phyloP scores from a whole-genome alignment of 257 asterid species.

The Schizonepeta tenuifolia region DNA sequence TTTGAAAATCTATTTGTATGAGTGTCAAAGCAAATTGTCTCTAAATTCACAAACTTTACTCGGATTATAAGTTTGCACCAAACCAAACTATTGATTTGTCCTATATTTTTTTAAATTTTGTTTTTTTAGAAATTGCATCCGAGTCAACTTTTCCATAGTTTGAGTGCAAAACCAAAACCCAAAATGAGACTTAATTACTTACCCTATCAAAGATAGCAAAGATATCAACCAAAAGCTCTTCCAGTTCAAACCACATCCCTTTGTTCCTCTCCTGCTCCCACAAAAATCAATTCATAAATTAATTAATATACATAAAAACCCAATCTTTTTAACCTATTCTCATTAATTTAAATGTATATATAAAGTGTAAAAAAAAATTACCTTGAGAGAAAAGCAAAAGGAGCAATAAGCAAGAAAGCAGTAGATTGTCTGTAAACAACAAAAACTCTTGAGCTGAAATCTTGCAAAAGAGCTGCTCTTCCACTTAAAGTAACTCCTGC shows the following conservation, averaged over 20 bases:
- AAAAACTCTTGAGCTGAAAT: slow-evolving; percentile 62
- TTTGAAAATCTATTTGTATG: no score
- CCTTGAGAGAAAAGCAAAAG: slow-evolving; percentile 42
- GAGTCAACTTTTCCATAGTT: no score
- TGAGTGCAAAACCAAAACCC: no score
- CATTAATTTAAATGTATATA: not conserved
- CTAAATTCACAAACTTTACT: no score
- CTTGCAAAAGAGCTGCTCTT: slow-evolving; percentile 52
- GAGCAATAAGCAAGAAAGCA: slow-evolving; percentile 54
- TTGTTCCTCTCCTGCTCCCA: slow-evolving; percentile 30
- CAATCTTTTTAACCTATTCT: not conserved
- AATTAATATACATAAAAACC: not conserved
- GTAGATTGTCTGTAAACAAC: slow-evolving; percentile 64
- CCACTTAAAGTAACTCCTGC: slow-evolving; percentile 46
- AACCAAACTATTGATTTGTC: no score
- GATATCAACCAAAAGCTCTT: slow-evolving; percentile 39
- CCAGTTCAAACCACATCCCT: slow-evolving; percentile 34
- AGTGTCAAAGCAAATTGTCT: no score
- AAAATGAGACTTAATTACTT: not conserved
- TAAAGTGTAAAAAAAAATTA: not conserved
- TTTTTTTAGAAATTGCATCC: no score
- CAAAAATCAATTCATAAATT: not conserved
- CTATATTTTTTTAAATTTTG: no score
- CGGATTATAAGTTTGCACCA: no score
- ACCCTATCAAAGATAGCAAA: slow-evolving; percentile 42